Evolutionary conservation across 1,284 basidiomycete species (phyloP), one percentile per base, ranked within the genome.

Genomic region (Fistulinella staudtii): DNA sequence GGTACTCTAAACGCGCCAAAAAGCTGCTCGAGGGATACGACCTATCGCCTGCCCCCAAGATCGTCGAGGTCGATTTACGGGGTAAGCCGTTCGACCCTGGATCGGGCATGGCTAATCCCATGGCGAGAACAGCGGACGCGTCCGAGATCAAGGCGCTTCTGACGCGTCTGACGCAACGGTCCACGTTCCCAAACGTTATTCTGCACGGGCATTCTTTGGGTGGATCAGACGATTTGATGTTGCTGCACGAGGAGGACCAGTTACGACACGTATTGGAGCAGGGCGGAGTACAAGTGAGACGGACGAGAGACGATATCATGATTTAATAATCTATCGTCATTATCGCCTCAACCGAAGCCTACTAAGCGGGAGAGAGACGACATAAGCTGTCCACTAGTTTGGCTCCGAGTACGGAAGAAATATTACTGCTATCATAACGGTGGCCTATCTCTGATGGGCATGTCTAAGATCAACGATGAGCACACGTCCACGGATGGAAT

Each of bases 121-220:
- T 27, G 4, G 14, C 3, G 22, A 8, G n/a, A n/a, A 14, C 49
- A 84, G 79, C 75, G 52, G 89, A 92, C 55, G 68, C 73, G 0
- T 67, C 69, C 7, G 68, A 79, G 31, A 72, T 92, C 53, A 88
- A 90, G 58, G 63, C 68, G 4, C 66, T 90, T 20, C 68, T 92
- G 36, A 70, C 69, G 5, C 79, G 87, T 21, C 64, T 89, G 23
- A 91, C 89, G 1, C 63, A 66, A 1, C 81, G 74, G 22, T 62
- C 70, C 6, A 90, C 89, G 1, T 88, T 89, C 58, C 89, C 89
- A 0, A 90, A 91, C 52, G 67, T 87, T 44, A 57, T 92, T 33
- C 57, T 91, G 8, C 70, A 73, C 34, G 84, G 85, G 8, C 69
- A 70, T 25, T 80, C 81, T 1, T 70, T 90, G 5, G 89, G 89